Conservation (phyloP, 176 grass and related monocot genomes). For the Hyparrhenia diplandra region DNA sequence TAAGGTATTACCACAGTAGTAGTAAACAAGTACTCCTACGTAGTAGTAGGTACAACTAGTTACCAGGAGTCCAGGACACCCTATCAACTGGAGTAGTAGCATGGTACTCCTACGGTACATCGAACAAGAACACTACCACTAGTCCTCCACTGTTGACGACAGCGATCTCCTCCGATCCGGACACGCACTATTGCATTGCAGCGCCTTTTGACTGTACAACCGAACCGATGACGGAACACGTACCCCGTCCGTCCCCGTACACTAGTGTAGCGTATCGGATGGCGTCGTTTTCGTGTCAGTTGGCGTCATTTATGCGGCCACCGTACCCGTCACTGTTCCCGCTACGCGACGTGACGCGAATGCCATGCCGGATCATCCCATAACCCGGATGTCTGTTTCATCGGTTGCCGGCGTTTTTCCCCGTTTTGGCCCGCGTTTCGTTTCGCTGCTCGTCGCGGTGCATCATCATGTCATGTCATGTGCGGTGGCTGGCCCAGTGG, state of each 20-base stretch:
- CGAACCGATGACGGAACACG: no score
- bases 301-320: not conserved
- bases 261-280: no score
- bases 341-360: not conserved
- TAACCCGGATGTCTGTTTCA: not conserved
- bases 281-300: not conserved
- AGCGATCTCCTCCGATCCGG: not conserved
- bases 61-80: no score
- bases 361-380: not conserved
- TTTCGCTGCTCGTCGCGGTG: not conserved
- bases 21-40: no score
- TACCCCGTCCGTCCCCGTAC: no score
- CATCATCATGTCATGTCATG: not conserved
- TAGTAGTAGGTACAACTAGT: no score
- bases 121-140: no score
- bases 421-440: not conserved
- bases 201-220: not conserved
- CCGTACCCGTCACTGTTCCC: not conserved
- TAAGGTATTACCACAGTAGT: no score
- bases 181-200: not conserved
- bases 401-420: not conserved
- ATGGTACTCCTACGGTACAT: no score
- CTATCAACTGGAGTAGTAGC: no score
- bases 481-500: no score
- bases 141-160: no score